These are phyloP conservation scores for Perilla frutescens DNA, from an alignment of 257 asterid species.

Conservation along the genomic window DNA sequence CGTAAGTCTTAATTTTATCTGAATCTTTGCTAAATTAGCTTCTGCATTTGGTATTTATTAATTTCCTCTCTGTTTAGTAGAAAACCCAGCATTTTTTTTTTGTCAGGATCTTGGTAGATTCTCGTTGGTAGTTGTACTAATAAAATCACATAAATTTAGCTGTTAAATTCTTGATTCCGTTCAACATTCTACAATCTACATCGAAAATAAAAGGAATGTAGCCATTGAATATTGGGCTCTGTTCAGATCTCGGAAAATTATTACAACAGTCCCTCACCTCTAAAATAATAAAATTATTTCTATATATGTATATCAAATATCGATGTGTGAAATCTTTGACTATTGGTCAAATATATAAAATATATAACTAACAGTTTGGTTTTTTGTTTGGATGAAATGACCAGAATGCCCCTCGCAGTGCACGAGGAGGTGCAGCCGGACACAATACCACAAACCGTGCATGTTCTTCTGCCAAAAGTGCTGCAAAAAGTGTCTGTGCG, in stretches of 20 bases:
- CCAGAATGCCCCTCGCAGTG: slow-evolving; percentile 79
- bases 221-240: neutral
- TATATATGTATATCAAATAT: too few relatives aligned
- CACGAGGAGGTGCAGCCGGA: slow-evolving; percentile 62
- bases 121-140: neutral
- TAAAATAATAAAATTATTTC: too few relatives aligned
- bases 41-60: neutral
- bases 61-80: neutral
- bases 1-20: slow-evolving; percentile 49
- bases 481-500: slow-evolving; percentile 76
- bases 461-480: slow-evolving; percentile 88
- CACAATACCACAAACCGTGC: slow-evolving; percentile 80
- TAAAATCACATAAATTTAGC: neutral
- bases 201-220: too few relatives aligned
- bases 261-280: too few relatives aligned
- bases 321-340: slow-evolving; percentile 12
- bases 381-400: slow-evolving; percentile 31
- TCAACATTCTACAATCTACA: neutral
- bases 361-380: too few relatives aligned
- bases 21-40: neutral
- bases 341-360: slow-evolving; percentile 14
- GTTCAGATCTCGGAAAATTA: neutral
- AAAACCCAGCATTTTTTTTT: slow-evolving; percentile 6
- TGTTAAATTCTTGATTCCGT: neutral
- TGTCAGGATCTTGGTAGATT: neutral